Base-by-base conservation (phyloP, 192 early-diverging fungal genomes). In the Dissophora globulifera region DNA sequence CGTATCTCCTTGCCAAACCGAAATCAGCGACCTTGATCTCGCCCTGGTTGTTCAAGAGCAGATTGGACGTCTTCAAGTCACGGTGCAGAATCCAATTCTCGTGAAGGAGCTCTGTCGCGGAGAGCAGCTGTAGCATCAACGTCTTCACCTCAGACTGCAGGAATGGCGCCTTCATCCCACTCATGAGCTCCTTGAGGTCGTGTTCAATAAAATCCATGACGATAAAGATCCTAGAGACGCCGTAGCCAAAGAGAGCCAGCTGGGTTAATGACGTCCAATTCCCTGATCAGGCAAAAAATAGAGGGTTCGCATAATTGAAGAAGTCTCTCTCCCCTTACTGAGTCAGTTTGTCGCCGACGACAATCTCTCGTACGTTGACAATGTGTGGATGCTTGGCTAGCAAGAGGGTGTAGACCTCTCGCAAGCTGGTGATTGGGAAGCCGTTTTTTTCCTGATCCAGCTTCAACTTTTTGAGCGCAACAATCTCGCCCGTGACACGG, bases 201-300 rank as follows among this genome's bases (percentile, higher is more conserved):
- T 98, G 96, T 33, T 96, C 94, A 65, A 96, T 90, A 78, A 93
- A 99, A 53, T 99, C 97, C 97, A 99, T 99, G 4, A 95, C 96
- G 60, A 97, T 95, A 67, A 95, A 99, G 29, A 97, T 90, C 69
- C 91, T 92, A 69, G n/a, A n/a, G n/a, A n/a, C n/a, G n/a, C n/a
- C n/a, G n/a, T n/a, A n/a, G n/a, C n/a, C n/a, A n/a, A n/a, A n/a
- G n/a, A n/a, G n/a, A n/a, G n/a, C n/a, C n/a, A n/a, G n/a, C n/a
- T n/a, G n/a, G n/a, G n/a, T n/a, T n/a, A n/a, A n/a, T n/a, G n/a
- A n/a, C n/a, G n/a, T n/a, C n/a, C n/a, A n/a, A n/a, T n/a, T n/a
- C n/a, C n/a, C n/a, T n/a, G n/a, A n/a, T n/a, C n/a, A n/a, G n/a
- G n/a, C 42, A 50, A 30, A 32, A 27, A 13, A 40, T 40, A 17